Percentiles rank a stretch among this genome's conserved stretches.
Evolutionary conservation across 2,329 filamentous ascomycete species (phyloP).

Genomic region (Calonectria pseudoreteaudii): DNA sequence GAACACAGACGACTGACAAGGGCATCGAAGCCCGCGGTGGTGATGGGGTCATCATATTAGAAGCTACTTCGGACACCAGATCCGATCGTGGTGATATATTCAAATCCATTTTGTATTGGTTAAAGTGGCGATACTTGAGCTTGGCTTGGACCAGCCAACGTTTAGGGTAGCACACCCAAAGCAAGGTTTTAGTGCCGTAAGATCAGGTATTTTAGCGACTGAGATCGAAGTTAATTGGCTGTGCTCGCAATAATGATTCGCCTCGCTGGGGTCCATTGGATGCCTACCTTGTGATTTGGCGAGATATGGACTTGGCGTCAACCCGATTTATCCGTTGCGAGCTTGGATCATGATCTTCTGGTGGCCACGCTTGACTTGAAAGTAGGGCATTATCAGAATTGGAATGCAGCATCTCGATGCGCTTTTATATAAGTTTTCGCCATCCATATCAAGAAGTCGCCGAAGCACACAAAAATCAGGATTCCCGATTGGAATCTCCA

Average conservation of each 20-base stretch:
- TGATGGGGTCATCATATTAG: neutral
- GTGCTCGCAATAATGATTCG: neutral
- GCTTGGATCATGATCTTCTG: neutral
- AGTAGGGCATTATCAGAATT: neutral
- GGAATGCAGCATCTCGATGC: neutral
- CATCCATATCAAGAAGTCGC: neutral
- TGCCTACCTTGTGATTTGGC: neutral
- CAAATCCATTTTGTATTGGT: neutral
- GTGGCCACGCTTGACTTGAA: too few species aligned
- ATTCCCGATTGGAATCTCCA: neutral
- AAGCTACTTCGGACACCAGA: neutral
- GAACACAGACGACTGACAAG: neutral
- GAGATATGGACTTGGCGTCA: conserved; percentile 12
- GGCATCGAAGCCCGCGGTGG: neutral
- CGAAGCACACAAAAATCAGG: neutral
- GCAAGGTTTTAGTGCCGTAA: neutral
- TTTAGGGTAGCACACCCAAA: conserved; percentile 1
- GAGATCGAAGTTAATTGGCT: neutral
- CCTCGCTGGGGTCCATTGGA: neutral
- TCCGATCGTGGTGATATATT: neutral
- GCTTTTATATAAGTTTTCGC: neutral
- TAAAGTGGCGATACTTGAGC: neutral
- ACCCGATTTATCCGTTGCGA: conserved; percentile 15
- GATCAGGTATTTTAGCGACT: neutral
- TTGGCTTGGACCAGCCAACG: neutral